Evolutionary conservation across 169 alveolate species (phyloP), one percentile per base, ranked within the genome.

Genomic region (Ichthyophthirius multifiliis): DNA sequence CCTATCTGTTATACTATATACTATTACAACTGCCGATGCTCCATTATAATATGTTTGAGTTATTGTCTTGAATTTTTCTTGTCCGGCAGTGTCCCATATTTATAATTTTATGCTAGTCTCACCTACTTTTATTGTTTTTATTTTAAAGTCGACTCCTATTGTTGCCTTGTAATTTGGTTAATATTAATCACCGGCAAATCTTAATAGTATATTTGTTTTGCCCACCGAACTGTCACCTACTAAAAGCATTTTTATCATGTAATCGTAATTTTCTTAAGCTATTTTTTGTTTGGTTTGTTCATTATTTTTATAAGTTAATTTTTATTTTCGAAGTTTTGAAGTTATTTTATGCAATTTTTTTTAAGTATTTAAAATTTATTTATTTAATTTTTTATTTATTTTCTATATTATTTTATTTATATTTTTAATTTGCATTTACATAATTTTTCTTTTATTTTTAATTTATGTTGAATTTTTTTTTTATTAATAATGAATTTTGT

Each of bases 11-110:
- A 86, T 84, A 77, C 89, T 90, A 81, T 93, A 93, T 18, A 89
- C 90, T 30, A 93, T 65, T 37, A 89, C 81, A 30, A 93, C 90
- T 35, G 95, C 97, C 85, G 83, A 80, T 0, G 95, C 94, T 15
- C 95, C 95, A 63, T 90, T 93, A 62, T 93, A 93, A 80, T 90
- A 89, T 12, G 96, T 91, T 47, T 90, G 78, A 41, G 97, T 91
- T 47, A 93, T 93, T 6, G 92, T 89, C 47, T 94, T 64, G 73
- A 87, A 93, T 64, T 93, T 76, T 65, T 93, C 95, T 76, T 90
- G 84, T 31, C 97, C 97, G 34, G 97, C 95, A 30, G 96, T 90
- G 83, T 93, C 88, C 71, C 88, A 82, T 18, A 82, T 75, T 82
- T 82, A 71, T 39, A 76, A 55, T 76, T 76, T 76, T 44, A 82